Evolutionary conservation across 2,329 filamentous ascomycete species (phyloP).

Genomic region (Cordyceps fumosorosea): DNA sequence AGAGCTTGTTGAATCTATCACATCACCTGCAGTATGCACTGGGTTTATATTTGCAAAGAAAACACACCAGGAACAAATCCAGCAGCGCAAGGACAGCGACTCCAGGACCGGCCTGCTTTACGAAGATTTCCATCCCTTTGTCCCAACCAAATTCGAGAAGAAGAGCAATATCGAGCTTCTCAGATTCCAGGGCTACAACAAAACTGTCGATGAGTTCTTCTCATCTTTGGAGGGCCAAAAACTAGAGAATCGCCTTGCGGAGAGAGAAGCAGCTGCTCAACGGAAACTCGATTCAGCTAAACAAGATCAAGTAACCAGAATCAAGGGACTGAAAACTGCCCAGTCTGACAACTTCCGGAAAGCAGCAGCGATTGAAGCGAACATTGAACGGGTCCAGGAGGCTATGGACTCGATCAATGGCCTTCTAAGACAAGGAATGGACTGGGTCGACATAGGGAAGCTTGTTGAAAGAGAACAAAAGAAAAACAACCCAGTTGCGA

Average conservation of each 20-base stretch:
- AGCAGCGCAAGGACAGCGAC: slow-evolving; percentile 23
- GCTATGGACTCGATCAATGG: slow-evolving; percentile 89
- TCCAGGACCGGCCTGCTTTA: slow-evolving; percentile 54
- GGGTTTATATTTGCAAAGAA: slow-evolving; percentile 82
- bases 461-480: slow-evolving; percentile 83
- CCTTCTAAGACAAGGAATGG: slow-evolving; percentile 89
- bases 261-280: slow-evolving; percentile 74
- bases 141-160: slow-evolving; percentile 69
- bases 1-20: slow-evolving; percentile 62
- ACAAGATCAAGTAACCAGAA: slow-evolving; percentile 74
- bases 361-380: slow-evolving; percentile 83
- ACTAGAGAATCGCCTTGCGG: slow-evolving; percentile 73
- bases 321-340: slow-evolving; percentile 74
- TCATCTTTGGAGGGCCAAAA: slow-evolving; percentile 94
- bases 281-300: slow-evolving; percentile 80
- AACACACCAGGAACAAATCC: not conserved
- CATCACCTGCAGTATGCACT: slow-evolving; percentile 55
- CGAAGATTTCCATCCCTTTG: slow-evolving; percentile 92
- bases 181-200: slow-evolving; percentile 80
- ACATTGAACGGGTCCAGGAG: slow-evolving; percentile 85
- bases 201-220: slow-evolving; percentile 93
- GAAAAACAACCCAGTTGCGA: slow-evolving; percentile 75
- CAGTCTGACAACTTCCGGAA: slow-evolving; percentile 82
- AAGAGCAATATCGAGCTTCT: slow-evolving; percentile 62
- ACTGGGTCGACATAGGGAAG: slow-evolving; percentile 87